Base-by-base conservation (phyloP, 805 yeast species). In the Suhomyces sp. region DNA sequence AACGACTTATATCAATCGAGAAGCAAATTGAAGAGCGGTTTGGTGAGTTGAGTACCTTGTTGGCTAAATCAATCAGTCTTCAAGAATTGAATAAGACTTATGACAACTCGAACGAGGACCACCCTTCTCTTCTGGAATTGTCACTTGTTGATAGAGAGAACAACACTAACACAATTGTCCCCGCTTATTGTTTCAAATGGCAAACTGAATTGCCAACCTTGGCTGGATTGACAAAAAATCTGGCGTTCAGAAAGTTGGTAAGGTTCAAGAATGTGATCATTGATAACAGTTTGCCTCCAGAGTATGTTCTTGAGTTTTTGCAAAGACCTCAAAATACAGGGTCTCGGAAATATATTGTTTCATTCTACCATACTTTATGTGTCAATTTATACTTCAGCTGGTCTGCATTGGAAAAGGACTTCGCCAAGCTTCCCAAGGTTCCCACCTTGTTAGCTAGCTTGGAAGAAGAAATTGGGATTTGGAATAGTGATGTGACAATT, bases 221-320 rank as follows among this genome's bases (percentile, higher is more conserved):
- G 7, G 22, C 7, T 8, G 22, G 22, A 10, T 10, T 20, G 9
- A 20, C 22, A 8, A 7, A 20, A 10, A 20, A 7, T 7, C 9
- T 7, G 10, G 22, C 22, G 7, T 10, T 20, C 9, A 8, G 9
- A 10, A 20, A 10, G 9, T 20, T n/a, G 16, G 8, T 7, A 6
- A 12, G 17, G 7, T n/a, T 14, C 27, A 16, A 14, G 12, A 6
- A 25, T 12, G 25, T 12, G 7, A 14, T 26, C 25, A 37, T 37
- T 42, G 32, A 40, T n/a, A 5, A 7, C 10, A 20, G 10, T 10
- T 10, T 20, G 9, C 22, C 22, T 20, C 22, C 22, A 8, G 22
- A 20, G 22, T 20, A 20, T 10, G 22, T 20, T 20, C 7, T 20
- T 10, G 22, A 20, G 22, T 20, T 8, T 10, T 20, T 20, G 22